Conservation (phyloP, 148 eudicot species). For the Cornus florida region DNA sequence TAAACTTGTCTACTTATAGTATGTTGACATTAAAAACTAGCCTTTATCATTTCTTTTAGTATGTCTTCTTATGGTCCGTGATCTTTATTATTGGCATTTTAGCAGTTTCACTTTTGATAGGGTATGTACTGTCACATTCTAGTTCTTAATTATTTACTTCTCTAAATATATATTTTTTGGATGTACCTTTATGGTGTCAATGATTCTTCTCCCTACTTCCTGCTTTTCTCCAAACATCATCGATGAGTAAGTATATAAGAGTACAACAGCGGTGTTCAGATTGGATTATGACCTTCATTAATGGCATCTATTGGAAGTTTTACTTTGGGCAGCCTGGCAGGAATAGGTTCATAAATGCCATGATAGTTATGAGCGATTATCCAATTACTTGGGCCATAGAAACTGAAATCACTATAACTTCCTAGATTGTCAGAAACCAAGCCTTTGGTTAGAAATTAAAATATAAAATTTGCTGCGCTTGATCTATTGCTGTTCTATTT, state of each 20-base stretch:
- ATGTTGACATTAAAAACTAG: not conserved
- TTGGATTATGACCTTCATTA: not conserved
- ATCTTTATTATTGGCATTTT: not conserved
- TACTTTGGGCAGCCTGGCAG: not conserved
- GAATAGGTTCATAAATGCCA: not conserved
- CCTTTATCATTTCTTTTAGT: not conserved
- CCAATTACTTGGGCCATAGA: not conserved
- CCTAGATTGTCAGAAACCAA: not conserved
- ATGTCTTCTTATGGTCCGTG: not conserved
- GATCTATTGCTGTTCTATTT: not conserved
- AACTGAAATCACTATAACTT: not conserved
- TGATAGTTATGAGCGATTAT: not conserved
- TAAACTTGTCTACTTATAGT: not conserved
- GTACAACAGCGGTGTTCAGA: not conserved
- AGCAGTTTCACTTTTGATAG: not conserved
- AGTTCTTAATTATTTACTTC: not conserved
- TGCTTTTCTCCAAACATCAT: not conserved
- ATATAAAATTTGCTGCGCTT: not conserved
- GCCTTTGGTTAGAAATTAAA: not conserved
- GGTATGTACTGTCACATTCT: not conserved
- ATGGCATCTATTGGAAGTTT: not conserved
- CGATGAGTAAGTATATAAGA: not conserved
- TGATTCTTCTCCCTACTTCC: not conserved
- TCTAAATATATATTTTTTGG: too few relatives aligned
- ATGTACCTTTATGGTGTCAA: not conserved